Base-by-base conservation (phyloP, 495 filamentous ascomycete genomes). In the Entonaema liquescens region DNA sequence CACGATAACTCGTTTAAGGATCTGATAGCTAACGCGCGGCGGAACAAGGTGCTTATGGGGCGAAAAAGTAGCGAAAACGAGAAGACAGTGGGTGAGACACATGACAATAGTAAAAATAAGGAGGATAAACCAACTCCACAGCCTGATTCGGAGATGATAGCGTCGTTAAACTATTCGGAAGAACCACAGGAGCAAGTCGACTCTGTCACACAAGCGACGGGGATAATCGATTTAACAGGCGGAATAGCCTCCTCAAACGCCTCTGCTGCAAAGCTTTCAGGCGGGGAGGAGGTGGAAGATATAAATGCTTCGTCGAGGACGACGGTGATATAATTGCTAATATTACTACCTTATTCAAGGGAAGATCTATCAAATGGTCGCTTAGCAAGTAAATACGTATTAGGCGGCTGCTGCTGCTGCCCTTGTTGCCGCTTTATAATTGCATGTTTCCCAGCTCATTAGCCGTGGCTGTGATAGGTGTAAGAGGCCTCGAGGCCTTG, bases 1-100 rank as follows among this genome's bases (percentile, higher is more conserved):
- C 90, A 99, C 81, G 87, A 87, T 21, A 77, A 76, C 33, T 89
- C 93, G 11, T 99, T 97, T 76, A 87, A 88, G 50, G 82, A 87
- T 31, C 75, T 97, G 55, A 93, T 97, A 58, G 89, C 89, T 3
- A 88, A 88, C 70, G 94, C 94, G 21, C 82, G 84, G 53, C 67
- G 72, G 62, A 82, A 78, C 19, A 77, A 76, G 60, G 81, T 77
- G 55, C 83, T 79, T 62, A 70, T 73, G 17, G 73, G 67, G 28
- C 70, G 76, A 60, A 73, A 75, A 11, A 35, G 26, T 23, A 15
- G 38, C 12, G 5, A 44, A 17, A 11, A 29, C 8, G 21, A 49
- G 5, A 35, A 47, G 67, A 13, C 0, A 13, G 31, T 15, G 28
- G 15, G 23, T 33, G 56, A 28, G 19, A 62, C 5, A 42, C 17